These are phyloP conservation scores for Colletotrichum sp. DNA, from an alignment of 2,329 filamentous ascomycete genomes.

Conservation along the genomic window DNA sequence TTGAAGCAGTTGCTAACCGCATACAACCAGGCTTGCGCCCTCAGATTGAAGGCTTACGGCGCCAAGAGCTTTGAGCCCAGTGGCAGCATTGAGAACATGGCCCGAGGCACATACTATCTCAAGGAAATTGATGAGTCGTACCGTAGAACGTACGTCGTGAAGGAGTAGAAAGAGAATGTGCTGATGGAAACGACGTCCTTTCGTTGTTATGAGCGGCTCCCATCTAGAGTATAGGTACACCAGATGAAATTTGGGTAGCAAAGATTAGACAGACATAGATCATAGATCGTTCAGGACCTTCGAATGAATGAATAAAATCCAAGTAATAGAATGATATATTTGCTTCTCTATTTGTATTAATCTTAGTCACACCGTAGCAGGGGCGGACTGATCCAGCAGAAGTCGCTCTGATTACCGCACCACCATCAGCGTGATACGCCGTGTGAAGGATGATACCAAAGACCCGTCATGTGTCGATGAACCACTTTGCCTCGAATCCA, in stretches of 20 bases:
- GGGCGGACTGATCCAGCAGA: not conserved
- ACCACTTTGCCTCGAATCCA: not conserved
- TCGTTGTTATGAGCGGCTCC: not conserved
- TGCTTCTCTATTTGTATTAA: not conserved
- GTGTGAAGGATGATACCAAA: not conserved
- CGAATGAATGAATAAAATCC: not conserved
- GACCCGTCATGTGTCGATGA: not conserved
- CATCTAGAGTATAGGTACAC: not conserved
- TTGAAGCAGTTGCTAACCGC: not conserved
- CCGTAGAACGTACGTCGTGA: not conserved
- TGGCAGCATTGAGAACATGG: not conserved
- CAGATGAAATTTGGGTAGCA: not conserved
- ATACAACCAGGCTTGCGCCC: not conserved
- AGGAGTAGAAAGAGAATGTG: not conserved
- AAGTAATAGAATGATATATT: not conserved
- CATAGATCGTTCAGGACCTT: not conserved
- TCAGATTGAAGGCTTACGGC: conserved; percentile 1
- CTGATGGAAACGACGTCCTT: not conserved
- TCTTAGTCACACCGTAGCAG: not conserved
- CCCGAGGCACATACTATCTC: not conserved
- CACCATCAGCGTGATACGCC: not conserved
- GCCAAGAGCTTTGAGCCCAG: not conserved
- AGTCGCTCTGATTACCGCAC: not conserved
- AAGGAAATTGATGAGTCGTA: not conserved
- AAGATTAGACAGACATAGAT: not conserved